Evolutionary conservation across 2,329 filamentous ascomycete genomes (phyloP).

Genomic region (Aspergillus neoniger): DNA sequence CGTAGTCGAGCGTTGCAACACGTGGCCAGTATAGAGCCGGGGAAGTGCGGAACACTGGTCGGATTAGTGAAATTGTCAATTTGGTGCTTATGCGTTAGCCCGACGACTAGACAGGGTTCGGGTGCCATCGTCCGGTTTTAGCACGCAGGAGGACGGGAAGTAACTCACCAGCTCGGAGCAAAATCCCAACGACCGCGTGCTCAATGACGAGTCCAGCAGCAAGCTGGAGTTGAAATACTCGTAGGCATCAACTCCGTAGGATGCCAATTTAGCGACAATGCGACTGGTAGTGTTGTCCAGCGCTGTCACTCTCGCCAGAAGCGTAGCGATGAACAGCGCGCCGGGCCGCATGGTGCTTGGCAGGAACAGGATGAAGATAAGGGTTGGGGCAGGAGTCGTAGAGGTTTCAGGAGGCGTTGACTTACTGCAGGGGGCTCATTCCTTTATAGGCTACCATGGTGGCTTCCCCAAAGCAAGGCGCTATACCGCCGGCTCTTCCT

Average conservation of each 20-base stretch:
- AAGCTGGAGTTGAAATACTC: background rate
- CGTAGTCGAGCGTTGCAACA: conserved; percentile 19
- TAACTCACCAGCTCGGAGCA: background rate
- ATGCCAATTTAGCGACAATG: background rate
- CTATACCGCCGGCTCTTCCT: background rate
- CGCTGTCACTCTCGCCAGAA: background rate
- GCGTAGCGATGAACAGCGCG: background rate
- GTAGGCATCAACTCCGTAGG: background rate
- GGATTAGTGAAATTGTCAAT: background rate
- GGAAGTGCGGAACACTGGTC: conserved; percentile 17
- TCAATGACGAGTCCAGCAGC: background rate
- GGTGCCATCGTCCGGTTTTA: background rate
- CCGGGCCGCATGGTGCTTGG: background rate
- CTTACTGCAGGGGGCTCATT: background rate
- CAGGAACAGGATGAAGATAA: background rate
- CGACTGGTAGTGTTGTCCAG: conserved; percentile 1
- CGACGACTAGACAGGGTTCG: background rate
- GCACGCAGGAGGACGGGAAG: background rate
- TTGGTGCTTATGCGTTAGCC: background rate
- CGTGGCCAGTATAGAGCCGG: conserved; percentile 16
- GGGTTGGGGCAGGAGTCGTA: background rate
- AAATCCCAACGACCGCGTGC: background rate
- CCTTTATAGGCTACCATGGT: background rate
- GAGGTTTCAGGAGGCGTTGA: conserved; percentile 1
- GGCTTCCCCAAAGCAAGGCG: background rate